These are phyloP conservation scores for Penicillium pancosmium DNA, from an alignment of 495 filamentous ascomycete species.

Conservation along the genomic window DNA sequence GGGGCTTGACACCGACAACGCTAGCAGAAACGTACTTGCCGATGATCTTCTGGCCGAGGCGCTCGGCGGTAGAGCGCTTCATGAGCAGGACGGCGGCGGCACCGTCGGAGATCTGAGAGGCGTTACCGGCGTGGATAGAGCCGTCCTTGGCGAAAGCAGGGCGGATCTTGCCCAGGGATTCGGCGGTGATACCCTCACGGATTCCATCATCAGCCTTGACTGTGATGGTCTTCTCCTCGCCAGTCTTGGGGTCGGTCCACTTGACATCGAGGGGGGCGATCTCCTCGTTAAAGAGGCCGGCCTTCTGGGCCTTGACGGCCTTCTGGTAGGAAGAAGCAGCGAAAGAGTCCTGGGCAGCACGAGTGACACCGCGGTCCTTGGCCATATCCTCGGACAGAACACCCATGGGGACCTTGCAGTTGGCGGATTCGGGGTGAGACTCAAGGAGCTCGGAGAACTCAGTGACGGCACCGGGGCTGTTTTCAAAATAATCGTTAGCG, in stretches of 20 bases:
- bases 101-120: constrained; percentile 92
- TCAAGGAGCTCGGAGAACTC: constrained; percentile 96
- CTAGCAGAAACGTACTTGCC: constrained; percentile 87
- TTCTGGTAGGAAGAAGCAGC: constrained; percentile 90
- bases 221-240: constrained; percentile 80
- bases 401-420: constrained; percentile 99
- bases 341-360: constrained; percentile 81
- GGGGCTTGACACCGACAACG: constrained; percentile 85
- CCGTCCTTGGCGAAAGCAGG: constrained; percentile 91
- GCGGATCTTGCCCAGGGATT: constrained; percentile 85
- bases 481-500: constrained; percentile 7
- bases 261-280: constrained; percentile 85
- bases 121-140: constrained; percentile 94
- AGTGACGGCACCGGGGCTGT: constrained; percentile 78
- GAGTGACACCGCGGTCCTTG: constrained; percentile 72
- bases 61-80: constrained; percentile 90
- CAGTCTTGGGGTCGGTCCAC: constrained; percentile 84
- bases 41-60: constrained; percentile 82
- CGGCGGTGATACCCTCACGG: constrained; percentile 79
- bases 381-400: constrained; percentile 94
- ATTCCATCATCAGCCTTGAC: constrained; percentile 90
- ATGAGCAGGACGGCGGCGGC: constrained; percentile 94
- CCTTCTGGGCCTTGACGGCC: constrained; percentile 81
- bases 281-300: constrained; percentile 90
- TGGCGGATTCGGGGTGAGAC: constrained; percentile 76